These are phyloP conservation scores for Annulohypoxylon nitens DNA, from an alignment of 495 filamentous ascomycete genomes.

Conservation along the genomic window DNA sequence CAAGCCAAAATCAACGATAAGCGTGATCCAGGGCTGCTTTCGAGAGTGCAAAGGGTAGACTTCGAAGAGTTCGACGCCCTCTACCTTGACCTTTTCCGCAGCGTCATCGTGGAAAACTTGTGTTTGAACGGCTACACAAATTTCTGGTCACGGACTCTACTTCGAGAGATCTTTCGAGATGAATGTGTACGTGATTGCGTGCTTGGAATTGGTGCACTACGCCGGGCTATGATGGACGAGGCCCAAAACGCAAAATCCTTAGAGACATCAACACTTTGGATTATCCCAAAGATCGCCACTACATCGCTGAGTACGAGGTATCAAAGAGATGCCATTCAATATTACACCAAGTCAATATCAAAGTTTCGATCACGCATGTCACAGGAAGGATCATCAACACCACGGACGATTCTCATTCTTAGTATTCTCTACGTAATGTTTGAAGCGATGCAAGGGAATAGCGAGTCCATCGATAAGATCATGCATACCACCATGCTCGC, in stretches of 20 bases:
- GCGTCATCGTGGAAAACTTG: constrained; percentile 31
- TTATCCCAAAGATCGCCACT: constrained; percentile 10
- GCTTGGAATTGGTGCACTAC: constrained; percentile 36
- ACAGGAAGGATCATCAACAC: constrained; percentile 11
- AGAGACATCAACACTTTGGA: constrained; percentile 11
- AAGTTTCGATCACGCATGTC: constrained; percentile 32
- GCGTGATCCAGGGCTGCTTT: neutral
- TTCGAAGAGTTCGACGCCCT: constrained; percentile 20
- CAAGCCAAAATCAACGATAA: neutral
- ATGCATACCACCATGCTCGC: constrained; percentile 24
- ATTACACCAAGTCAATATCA: constrained; percentile 37
- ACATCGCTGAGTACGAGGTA: constrained; percentile 12
- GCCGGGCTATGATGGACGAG: constrained; percentile 28
- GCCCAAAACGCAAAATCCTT: neutral
- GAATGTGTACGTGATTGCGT: constrained; percentile 41
- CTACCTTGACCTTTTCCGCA: constrained; percentile 43
- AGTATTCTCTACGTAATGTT: constrained; percentile 39
- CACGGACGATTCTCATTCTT: constrained; percentile 34
- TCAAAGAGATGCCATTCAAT: constrained; percentile 30
- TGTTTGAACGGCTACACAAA: constrained; percentile 31
- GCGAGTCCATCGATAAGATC: constrained; percentile 28
- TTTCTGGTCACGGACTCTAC: constrained; percentile 37
- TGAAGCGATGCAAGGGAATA: constrained; percentile 41
- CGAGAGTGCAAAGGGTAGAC: neutral
- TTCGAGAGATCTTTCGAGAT: constrained; percentile 37